Evolutionary conservation across 352 stramenopile genomes (phyloP).

Genomic region (Blastocystis sp.): DNA sequence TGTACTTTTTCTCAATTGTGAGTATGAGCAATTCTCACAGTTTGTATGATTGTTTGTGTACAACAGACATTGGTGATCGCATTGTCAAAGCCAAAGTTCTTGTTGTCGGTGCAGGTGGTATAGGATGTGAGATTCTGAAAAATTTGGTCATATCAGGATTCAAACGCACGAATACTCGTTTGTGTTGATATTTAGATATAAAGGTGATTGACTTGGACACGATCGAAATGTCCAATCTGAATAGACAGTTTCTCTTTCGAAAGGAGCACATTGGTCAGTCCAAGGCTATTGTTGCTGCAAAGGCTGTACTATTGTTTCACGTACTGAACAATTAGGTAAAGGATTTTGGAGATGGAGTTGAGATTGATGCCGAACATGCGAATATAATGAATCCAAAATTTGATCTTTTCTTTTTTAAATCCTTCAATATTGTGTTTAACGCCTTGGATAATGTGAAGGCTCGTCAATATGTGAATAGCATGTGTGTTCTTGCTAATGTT

Average conservation of each 20-base stretch:
- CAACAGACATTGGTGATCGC: slow-evolving; percentile 69
- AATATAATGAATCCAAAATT: slow-evolving; percentile 88
- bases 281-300: slow-evolving; percentile 80
- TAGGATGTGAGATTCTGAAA: slow-evolving; percentile 98
- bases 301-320: slow-evolving; percentile 61
- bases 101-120: slow-evolving; percentile 91
- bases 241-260: slow-evolving; percentile 98
- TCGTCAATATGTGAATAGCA: slow-evolving; percentile 92
- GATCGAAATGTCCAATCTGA: slow-evolving; percentile 99
- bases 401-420: slow-evolving; percentile 76
- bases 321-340: slow-evolving; percentile 64
- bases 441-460: slow-evolving; percentile 97
- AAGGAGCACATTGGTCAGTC: slow-evolving; percentile 89
- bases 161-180: slow-evolving; percentile 51
- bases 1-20: background rate
- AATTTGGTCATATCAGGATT: slow-evolving; percentile 95
- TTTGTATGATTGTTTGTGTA: slow-evolving; percentile 56
- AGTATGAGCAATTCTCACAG: background rate
- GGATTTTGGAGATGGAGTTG: slow-evolving; percentile 67
- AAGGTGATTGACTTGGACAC: slow-evolving; percentile 91
- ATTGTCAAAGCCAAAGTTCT: slow-evolving; percentile 81
- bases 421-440: slow-evolving; percentile 94
- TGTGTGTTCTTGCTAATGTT: slow-evolving; percentile 81
- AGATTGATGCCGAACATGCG: slow-evolving; percentile 85
- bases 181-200: slow-evolving; percentile 69